Percentiles rank a stretch among this genome's conserved stretches.
phyloP scores from a whole-genome alignment of 2,329 filamentous ascomycete genomes.

The Colletotrichum shisoi region DNA sequence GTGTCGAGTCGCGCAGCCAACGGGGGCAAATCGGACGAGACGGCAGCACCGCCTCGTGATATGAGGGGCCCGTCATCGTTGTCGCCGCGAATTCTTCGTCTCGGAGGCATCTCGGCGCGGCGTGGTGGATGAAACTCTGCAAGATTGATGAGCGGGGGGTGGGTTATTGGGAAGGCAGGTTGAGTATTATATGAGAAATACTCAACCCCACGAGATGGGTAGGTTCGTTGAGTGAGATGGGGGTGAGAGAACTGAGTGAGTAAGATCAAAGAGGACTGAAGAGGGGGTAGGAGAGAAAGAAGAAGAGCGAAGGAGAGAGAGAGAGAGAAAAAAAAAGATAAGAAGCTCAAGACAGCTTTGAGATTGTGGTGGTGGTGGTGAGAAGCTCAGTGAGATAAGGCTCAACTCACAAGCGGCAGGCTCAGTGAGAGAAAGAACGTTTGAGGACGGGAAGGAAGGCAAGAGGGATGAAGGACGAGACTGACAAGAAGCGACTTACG shows the following conservation, averaged over 20 bases:
- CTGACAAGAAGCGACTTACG: conserved; percentile 30
- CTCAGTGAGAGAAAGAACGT: conserved; percentile 20
- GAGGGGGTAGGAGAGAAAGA: background rate
- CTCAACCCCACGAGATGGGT: background rate
- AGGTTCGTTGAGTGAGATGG: background rate
- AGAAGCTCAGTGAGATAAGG: background rate
- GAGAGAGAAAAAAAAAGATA: background rate
- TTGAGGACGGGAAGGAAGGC: conserved; percentile 24
- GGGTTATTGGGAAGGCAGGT: background rate
- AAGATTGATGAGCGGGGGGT: conserved; percentile 11
- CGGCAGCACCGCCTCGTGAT: conserved; percentile 37
- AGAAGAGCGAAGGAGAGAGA: too few relatives aligned
- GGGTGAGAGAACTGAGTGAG: background rate
- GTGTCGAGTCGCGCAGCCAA: conserved; percentile 41
- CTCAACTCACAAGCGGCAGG: conserved; percentile 7
- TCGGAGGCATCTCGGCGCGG: conserved; percentile 35
- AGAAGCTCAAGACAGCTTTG: background rate
- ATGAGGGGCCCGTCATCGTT: conserved; percentile 21
- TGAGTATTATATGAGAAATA: conserved; percentile 19
- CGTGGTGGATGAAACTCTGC: conserved; percentile 7
- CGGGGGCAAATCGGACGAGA: conserved; percentile 40
- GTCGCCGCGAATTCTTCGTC: conserved; percentile 18
- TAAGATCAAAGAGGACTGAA: background rate
- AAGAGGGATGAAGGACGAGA: background rate
- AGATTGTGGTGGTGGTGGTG: background rate